These are phyloP conservation scores for Candida anglica DNA, from an alignment of 805 yeast species.

Conservation along the genomic window DNA sequence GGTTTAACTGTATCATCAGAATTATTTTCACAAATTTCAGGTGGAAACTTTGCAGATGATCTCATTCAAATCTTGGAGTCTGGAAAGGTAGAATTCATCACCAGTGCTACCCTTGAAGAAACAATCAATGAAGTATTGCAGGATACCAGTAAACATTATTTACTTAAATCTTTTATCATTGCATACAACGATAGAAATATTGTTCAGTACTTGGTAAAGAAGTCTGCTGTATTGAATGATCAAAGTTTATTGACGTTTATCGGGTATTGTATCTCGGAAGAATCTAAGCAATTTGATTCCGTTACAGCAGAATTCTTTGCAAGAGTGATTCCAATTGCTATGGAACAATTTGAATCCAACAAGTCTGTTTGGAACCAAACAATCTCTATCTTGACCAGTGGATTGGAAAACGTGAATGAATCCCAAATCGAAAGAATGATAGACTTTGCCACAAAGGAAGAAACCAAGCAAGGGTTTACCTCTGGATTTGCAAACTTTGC, in stretches of 20 bases:
- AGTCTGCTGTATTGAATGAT: slow-evolving; percentile 9
- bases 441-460: no score
- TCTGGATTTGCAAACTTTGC: slow-evolving; percentile 4
- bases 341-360: slow-evolving; percentile 7
- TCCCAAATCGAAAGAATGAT: neutral
- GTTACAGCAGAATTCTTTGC: slow-evolving; percentile 6
- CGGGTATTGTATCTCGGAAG: slow-evolving; percentile 16
- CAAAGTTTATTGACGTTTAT: slow-evolving; percentile 13
- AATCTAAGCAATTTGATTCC: no score
- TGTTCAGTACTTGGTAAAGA: slow-evolving; percentile 8
- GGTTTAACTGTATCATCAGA: slow-evolving; percentile 1
- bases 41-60: neutral
- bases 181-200: no score
- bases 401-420: slow-evolving; percentile 6
- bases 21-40: neutral
- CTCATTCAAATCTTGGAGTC: neutral
- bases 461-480: neutral
- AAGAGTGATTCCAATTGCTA: slow-evolving; percentile 10
- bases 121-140: slow-evolving; percentile 7
- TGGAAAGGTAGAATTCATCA: neutral
- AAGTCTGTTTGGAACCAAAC: no score
- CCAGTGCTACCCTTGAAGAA: neutral
- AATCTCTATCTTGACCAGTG: slow-evolving; percentile 12
- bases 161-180: slow-evolving; percentile 8
- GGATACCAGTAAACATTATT: slow-evolving; percentile 7